Conservation (phyloP, 345 rosid species). For the Geranium brycei region DNA sequence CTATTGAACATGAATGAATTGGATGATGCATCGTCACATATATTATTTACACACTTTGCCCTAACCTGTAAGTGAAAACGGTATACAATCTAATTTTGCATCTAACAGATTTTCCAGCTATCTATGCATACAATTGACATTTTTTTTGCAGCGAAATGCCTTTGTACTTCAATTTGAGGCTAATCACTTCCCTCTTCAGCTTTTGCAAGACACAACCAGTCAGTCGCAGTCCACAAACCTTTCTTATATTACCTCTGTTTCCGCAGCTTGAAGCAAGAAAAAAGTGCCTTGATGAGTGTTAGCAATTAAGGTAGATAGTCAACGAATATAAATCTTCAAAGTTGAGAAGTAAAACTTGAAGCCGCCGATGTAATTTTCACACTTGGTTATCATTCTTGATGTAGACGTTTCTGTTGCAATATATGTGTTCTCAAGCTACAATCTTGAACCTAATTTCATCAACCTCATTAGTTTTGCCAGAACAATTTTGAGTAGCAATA, state of each 20-base stretch:
- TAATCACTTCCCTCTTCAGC: background rate
- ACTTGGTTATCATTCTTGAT: slow-evolving; percentile 24
- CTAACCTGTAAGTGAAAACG: background rate
- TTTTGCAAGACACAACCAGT: background rate
- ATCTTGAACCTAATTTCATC: slow-evolving; percentile 47
- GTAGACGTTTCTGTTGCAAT: slow-evolving; percentile 29
- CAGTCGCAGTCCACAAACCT: background rate
- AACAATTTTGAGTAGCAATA: background rate
- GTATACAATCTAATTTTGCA: background rate
- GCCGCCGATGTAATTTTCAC: slow-evolving; percentile 13
- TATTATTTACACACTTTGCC: background rate
- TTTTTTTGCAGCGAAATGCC: background rate
- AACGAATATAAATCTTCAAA: background rate
- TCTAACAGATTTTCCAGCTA: background rate
- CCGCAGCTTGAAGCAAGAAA: slow-evolving; percentile 1
- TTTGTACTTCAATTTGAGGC: background rate
- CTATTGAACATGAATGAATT: background rate
- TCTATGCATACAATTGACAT: background rate
- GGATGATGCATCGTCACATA: background rate
- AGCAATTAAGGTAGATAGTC: slow-evolving; percentile 10
- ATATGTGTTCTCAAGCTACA: slow-evolving; percentile 50
- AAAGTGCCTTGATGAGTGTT: slow-evolving; percentile 9
- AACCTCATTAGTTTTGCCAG: background rate
- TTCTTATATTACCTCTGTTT: slow-evolving; percentile 7
- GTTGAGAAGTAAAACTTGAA: background rate